Evolutionary conservation across 164 flowering plant genomes (phyloP).

Genomic region (Chimonanthus praecox): DNA sequence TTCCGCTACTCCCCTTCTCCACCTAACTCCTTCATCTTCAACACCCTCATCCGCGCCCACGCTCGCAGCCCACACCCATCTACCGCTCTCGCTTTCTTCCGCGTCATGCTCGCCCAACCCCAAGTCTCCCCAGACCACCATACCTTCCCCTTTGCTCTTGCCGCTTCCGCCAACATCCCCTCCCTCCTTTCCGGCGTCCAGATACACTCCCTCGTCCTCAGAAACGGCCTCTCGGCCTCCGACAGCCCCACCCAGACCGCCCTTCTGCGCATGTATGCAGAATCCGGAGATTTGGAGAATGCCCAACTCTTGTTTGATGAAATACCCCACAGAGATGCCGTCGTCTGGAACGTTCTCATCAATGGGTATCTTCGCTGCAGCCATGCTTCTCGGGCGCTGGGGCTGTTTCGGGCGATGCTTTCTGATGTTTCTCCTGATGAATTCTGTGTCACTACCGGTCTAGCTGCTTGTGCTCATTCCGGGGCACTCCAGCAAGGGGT

Average conservation of each 20-base stretch:
- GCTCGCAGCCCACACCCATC: constrained; percentile 26
- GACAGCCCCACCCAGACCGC: constrained; percentile 31
- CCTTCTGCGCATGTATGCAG: constrained; percentile 28
- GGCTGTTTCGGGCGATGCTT: constrained; percentile 24
- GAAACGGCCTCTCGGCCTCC: constrained; percentile 19
- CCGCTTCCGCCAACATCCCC: constrained; percentile 26
- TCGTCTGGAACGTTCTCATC: constrained; percentile 34
- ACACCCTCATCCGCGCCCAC: constrained; percentile 39
- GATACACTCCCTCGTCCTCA: constrained; percentile 28
- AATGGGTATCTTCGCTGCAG: constrained; percentile 26
- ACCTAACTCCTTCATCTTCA: constrained; percentile 33
- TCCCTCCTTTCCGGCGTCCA: constrained; percentile 18
- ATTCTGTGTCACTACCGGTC: constrained; percentile 27
- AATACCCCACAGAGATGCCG: constrained; percentile 20
- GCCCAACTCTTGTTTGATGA: constrained; percentile 36
- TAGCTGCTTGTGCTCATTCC: constrained; percentile 32
- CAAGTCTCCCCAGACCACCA: constrained; percentile 18
- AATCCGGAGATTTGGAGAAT: constrained; percentile 9
- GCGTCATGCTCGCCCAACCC: constrained; percentile 26
- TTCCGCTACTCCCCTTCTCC: constrained; percentile 21
- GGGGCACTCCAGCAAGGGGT: constrained; percentile 37
- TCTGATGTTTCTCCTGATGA: constrained; percentile 26
- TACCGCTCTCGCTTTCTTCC: constrained; percentile 26
- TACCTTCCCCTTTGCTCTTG: constrained; percentile 35
- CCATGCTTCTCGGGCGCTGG: constrained; percentile 18